Base-by-base conservation (phyloP, 1,284 basidiomycete species). In the Naganishia sp. region DNA sequence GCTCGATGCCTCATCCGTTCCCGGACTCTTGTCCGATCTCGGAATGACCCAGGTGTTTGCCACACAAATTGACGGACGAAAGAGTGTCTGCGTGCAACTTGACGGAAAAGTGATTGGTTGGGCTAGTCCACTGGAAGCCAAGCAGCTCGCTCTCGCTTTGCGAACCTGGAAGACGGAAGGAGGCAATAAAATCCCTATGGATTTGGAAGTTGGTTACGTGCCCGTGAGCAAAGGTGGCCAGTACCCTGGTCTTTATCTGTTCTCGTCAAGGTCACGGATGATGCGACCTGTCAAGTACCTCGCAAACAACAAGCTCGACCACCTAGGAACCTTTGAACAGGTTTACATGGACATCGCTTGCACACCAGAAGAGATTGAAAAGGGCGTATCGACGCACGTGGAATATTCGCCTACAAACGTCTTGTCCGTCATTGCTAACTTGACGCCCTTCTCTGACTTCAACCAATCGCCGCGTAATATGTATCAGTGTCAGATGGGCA, bases 281-380 rank as follows among this genome's bases (percentile, higher is more conserved):
- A 98, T 99, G 95, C 86, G 96, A 52, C 95, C 97, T 3, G 96
- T 99, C 68, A 93, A 90, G 73, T 94, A 90, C 79, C 81, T 99
- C 51, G 82, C 84, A 68, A 99, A 98, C 77, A 89, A 88, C 62
- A 85, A 86, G 71, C 85, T 90, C 71, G 96, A 99, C 78, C 90
- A 91, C 77, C 85, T 99, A 58, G 96, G 96, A 2, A 87, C 95
- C 2, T 99, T 99, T 73, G 96, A 99, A 80, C 96, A 99, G 81
- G 96, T 99, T 11, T 99, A 99, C 79, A 94, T 99, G 90, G 92
- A 99, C 77, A 91, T 99, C 75, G 95, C 96, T 0, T 90, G 93
- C 76, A 91, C 87, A 63, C 88, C 88, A 5, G 88, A 90, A 72
- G 96, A 98, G 78, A 88, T 98, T 60, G 91, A 96, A 71, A 80